Percentiles rank a stretch among this genome's conserved stretches.
Conservation (phyloP, 139 green algal species). For the Nannochloris sp. region DNA sequence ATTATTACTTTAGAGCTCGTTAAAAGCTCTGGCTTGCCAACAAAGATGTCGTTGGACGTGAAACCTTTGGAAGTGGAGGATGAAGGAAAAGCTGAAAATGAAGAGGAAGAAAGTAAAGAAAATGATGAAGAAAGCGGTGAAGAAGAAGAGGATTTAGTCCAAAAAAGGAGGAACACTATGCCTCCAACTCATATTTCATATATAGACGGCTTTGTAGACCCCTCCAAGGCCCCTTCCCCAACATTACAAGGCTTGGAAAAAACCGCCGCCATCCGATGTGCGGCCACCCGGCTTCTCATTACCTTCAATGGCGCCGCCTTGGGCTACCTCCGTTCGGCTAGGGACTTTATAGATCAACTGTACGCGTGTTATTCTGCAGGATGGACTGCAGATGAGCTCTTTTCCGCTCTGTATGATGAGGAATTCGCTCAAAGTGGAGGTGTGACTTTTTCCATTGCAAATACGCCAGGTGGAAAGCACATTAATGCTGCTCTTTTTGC, state of each 20-base stretch:
- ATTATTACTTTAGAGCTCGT: constrained; percentile 54
- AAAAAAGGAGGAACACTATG: too few species aligned
- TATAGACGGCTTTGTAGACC: too few species aligned
- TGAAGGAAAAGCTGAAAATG: background rate
- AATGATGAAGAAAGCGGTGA: too few species aligned
- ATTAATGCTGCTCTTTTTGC: constrained; percentile 11
- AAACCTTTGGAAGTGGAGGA: background rate
- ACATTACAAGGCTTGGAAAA: background rate
- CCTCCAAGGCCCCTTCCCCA: too few species aligned
- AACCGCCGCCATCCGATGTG: constrained; percentile 2
- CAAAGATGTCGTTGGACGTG: background rate
- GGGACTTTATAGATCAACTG: constrained; percentile 39
- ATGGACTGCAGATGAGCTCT: constrained; percentile 36
- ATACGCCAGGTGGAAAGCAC: background rate
- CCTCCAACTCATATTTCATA: too few species aligned
- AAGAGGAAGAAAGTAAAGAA: background rate
- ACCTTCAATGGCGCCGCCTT: constrained; percentile 54
- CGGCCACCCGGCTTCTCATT: constrained; percentile 50
- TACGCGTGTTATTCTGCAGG: constrained; percentile 30
- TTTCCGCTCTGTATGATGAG: constrained; percentile 22
- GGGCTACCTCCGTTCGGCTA: constrained; percentile 24
- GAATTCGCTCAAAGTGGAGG: constrained; percentile 23
- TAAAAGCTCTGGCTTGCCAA: background rate
- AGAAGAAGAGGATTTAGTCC: too few species aligned
- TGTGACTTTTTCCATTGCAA: background rate